Conservation (phyloP, 2,329 filamentous ascomycete species). For the Diaporthe sp. region DNA sequence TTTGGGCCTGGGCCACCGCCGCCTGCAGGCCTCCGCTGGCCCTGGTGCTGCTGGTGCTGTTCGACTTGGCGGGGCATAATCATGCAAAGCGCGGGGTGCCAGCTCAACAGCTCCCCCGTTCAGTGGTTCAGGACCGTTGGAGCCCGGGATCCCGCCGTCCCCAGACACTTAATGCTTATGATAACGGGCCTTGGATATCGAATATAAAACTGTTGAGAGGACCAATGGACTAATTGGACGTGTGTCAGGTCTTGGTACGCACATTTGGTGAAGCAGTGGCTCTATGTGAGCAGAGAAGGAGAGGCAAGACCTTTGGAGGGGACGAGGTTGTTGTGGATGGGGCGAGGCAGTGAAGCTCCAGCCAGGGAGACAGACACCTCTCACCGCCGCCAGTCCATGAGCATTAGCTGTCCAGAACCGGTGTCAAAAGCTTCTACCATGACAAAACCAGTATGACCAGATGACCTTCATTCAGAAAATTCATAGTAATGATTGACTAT, state of each 20-base stretch:
- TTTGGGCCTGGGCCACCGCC: constrained; percentile 14
- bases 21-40: constrained; percentile 37
- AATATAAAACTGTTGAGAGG: constrained; percentile 17
- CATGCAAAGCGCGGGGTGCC: constrained; percentile 31
- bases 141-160: constrained; percentile 18
- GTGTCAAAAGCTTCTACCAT: not conserved
- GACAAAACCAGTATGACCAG: not conserved
- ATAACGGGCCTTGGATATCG: not conserved
- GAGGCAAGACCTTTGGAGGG: not conserved
- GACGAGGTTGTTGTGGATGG: not conserved
- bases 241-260: not conserved
- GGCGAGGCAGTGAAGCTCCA: constrained; percentile 21
- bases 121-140: not conserved
- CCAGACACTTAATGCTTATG: not conserved
- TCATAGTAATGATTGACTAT: not conserved
- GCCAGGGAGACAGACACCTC: constrained; percentile 1
- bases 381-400: constrained; percentile 14
- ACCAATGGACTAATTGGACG: constrained; percentile 9
- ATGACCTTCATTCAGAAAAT: not conserved
- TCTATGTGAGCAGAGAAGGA: not conserved
- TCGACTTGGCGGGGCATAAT: constrained; percentile 36
- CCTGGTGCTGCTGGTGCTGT: constrained; percentile 30
- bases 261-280: constrained; percentile 7
- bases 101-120: constrained; percentile 17
- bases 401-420: constrained; percentile 3